phyloP scores from a whole-genome alignment of 1,139 yeast genomes.

The Magnusiomyces paraingens region DNA sequence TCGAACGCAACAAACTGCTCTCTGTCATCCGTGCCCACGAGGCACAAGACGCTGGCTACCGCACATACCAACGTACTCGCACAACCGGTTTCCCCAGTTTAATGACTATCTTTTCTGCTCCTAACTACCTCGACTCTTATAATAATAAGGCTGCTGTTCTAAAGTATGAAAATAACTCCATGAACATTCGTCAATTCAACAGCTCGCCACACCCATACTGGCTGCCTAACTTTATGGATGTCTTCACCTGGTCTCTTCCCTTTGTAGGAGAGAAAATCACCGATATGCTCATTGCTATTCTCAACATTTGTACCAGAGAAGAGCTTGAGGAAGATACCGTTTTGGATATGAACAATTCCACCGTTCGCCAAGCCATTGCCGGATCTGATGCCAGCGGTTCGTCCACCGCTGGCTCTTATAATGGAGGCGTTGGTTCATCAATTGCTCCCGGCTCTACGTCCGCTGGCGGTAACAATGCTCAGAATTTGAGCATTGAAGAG shows the following conservation, averaged over 20 bases:
- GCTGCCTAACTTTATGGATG: constrained; percentile 97
- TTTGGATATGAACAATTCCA: constrained; percentile 2
- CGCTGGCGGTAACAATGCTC: background rate
- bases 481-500: constrained; percentile 27
- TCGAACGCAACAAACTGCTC: constrained; percentile 71
- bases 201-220: constrained; percentile 94
- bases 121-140: constrained; percentile 88
- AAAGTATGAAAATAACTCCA: constrained; percentile 80
- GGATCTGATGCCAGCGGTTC: constrained; percentile 1
- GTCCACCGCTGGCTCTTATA: background rate
- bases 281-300: constrained; percentile 83
- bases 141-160: constrained; percentile 95
- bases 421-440: constrained; percentile 20
- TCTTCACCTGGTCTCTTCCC: constrained; percentile 95
- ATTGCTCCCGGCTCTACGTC: background rate
- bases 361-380: background rate
- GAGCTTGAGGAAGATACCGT: constrained; percentile 74
- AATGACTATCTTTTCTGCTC: constrained; percentile 91
- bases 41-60: constrained; percentile 95
- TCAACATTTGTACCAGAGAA: constrained; percentile 92
- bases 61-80: constrained; percentile 85
- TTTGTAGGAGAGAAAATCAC: constrained; percentile 96
- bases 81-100: constrained; percentile 90
- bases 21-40: constrained; percentile 93
- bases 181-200: constrained; percentile 94